Base-by-base conservation (phyloP, 352 stramenopile genomes). In the Globisporangium polare region DNA sequence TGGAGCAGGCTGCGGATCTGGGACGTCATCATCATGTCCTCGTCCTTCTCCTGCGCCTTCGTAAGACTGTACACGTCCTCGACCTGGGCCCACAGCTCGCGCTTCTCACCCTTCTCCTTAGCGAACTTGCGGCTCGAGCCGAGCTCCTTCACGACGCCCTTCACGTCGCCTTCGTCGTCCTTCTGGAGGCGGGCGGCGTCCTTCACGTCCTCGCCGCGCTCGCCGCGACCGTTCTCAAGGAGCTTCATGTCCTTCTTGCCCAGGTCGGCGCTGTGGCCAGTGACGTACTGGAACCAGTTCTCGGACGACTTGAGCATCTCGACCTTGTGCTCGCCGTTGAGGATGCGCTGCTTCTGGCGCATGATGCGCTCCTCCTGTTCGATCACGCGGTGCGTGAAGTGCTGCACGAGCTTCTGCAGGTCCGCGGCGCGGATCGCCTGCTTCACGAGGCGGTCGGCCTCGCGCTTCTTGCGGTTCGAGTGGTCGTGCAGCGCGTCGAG, bases 21-120 rank as follows among this genome's bases (percentile, higher is more conserved):
- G 39, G 82, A 92, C 47, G 86, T 95, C 86, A 95, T 95, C 86
- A 95, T 95, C 86, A 95, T 94, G 69, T 95, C 86, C 69, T 95
- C 84, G 53, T 95, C 86, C 79, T 95, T 94, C 72, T 94, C 86
- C 69, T 95, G 86, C 20, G 80, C 52, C 74, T 92, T 94, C 12
- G 77, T 74, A 13, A 90, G 69, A 52, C 72, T 87, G 75, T 95
- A 95, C 46, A 95, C 86, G 56, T 92, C 78, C 62, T 95, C 84
- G 12, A 95, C 76, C 66, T 92, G 74, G 0, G 83, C 84, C 86
- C 86, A 95, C 50, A 95, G 78, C 37, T 87, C 78, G 62, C 86
- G 86, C 80, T 95, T 94, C 63, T 91, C 77, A 26, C 83, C 72
- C 76, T 95, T 95, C 22, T 93, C 81, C 61, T 88, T 85, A 4